Evolutionary conservation across 2,329 filamentous ascomycete species (phyloP), one percentile per base, ranked within the genome.

Genomic region (Colletotrichum tofieldiae): DNA sequence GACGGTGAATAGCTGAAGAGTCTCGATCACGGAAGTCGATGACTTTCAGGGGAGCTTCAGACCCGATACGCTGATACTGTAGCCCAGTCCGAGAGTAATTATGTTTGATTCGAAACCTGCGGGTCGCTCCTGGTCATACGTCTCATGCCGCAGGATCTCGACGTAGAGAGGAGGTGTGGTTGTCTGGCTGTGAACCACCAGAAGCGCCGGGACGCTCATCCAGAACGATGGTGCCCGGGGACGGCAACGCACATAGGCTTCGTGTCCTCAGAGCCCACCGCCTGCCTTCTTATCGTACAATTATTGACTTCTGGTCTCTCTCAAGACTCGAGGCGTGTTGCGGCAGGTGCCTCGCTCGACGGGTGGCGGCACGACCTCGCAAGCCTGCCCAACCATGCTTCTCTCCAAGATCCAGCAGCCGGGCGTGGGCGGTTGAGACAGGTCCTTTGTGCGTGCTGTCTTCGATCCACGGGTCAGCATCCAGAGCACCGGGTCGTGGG

Each of bases 401-500:
- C 35, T 16, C 37, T 26, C 37, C 29, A 45, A 49, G 41, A 65
- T 52, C 61, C 67, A 65, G 52, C 67, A 64, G 43, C 41, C 29
- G 35, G 61, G 67, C 26, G 61, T 43, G 45, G 52, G 35, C 39
- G 58, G 29, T 72, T 64, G 52, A 55, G 61, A 69, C 69, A 72
- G n/a, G 32, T 55, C n/a, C 49, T 69, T 41, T 60, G 69, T 69
- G 65, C 41, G 52, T 59, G 45, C 37, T 65, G 65, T 72, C 65
- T 69, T 69, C 65, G 69, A 72, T 72, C 65, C 69, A 67, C 64
- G 43, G 52, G 41, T 39, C 52, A 43, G 29, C 18, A 52, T 35
- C 69, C 69, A 59, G 54, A 69, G 52, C 8, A 61, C n/a, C 59
- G 69, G 69, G 65, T 72, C 32, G 39, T 54, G 45, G 65, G 29